These are phyloP conservation scores for Tylopilus sp. DNA, from an alignment of 1,284 basidiomycete species.

Conservation along the genomic window DNA sequence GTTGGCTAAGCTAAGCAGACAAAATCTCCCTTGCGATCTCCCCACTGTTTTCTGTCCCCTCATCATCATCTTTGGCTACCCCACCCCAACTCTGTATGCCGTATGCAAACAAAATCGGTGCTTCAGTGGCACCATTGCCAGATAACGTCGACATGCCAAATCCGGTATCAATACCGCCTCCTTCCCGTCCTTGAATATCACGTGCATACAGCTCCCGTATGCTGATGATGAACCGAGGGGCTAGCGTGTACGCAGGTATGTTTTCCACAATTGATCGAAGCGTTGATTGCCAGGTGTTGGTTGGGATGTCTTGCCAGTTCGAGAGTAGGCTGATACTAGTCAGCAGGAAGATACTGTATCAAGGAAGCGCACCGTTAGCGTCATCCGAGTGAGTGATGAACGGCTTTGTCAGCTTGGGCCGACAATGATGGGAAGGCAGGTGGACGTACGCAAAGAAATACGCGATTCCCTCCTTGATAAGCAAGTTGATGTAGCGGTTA, in stretches of 20 bases:
- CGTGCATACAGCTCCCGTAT: neutral
- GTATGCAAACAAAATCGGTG: neutral
- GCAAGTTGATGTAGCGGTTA: constrained; percentile 4
- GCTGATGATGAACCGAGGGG: neutral
- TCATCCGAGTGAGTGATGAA: neutral
- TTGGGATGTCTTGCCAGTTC: neutral
- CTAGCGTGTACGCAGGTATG: neutral
- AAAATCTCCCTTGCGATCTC: neutral
- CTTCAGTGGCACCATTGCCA: neutral
- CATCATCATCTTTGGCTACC: neutral
- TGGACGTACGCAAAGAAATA: constrained; percentile 3
- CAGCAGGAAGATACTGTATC: neutral
- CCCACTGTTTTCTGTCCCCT: neutral
- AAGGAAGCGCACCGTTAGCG: neutral
- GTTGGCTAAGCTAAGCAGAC: neutral
- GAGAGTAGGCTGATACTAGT: neutral
- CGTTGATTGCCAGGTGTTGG: neutral
- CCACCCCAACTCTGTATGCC: no score
- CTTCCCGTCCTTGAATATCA: neutral
- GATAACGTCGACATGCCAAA: neutral
- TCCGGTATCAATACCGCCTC: neutral
- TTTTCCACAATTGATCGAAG: neutral
- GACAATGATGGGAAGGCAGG: no score
- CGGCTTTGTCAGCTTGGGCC: neutral
- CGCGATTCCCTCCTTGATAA: constrained; percentile 1